phyloP scores from a whole-genome alignment of 2,329 filamentous ascomycete genomes.

The Talaromyces islandicus region DNA sequence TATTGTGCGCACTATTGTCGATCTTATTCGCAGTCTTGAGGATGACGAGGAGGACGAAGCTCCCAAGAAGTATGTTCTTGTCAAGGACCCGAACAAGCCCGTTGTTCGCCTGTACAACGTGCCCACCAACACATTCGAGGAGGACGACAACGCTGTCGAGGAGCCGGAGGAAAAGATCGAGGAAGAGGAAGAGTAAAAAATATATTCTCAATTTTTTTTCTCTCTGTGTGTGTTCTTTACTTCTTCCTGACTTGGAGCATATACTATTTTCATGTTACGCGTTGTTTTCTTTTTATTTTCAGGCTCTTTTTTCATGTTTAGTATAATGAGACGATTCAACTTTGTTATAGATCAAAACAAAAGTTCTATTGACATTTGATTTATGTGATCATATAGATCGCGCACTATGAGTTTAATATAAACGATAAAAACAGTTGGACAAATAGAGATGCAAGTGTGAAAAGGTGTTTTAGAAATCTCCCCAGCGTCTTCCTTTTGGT shows the following conservation, averaged over 20 bases:
- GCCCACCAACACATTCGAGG: slow-evolving; percentile 80
- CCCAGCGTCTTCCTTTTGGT: not conserved
- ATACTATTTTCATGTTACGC: not conserved
- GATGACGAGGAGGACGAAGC: slow-evolving; percentile 30
- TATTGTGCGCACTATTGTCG: slow-evolving; percentile 94
- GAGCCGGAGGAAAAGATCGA: slow-evolving; percentile 52
- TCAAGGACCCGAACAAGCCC: slow-evolving; percentile 93
- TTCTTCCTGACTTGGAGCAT: not conserved
- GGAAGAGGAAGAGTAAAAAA: slow-evolving; percentile 45
- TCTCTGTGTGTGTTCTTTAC: not conserved
- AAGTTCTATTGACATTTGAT: not conserved
- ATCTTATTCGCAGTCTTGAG: slow-evolving; percentile 55
- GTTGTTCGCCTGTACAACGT: slow-evolving; percentile 91
- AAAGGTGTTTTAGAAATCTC: not conserved
- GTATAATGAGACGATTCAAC: not conserved
- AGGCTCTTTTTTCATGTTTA: not conserved
- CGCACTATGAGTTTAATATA: not conserved
- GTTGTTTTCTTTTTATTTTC: not conserved
- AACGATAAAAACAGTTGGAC: not conserved
- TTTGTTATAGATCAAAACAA: not conserved
- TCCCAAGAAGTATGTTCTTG: slow-evolving; percentile 48
- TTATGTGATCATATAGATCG: not conserved
- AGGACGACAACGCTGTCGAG: slow-evolving; percentile 61
- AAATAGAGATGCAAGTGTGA: not conserved
- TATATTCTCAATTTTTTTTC: not conserved